Evolutionary conservation across 2,329 filamentous ascomycete species (phyloP), one percentile per base, ranked within the genome.

Genomic region (Colletotrichum sp.): DNA sequence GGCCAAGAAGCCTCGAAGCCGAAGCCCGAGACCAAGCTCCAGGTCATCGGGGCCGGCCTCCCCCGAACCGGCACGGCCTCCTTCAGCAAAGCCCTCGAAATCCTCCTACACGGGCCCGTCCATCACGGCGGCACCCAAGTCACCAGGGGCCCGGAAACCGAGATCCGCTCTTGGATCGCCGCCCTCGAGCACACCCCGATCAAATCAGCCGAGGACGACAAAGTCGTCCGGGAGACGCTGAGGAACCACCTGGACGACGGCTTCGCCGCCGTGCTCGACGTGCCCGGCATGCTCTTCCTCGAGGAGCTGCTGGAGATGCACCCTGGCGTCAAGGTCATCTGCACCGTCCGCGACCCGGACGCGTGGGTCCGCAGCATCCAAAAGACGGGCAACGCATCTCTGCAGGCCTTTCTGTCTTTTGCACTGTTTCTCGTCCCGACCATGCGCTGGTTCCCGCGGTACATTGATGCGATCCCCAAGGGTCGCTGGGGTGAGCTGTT

Each of bases 41-140:
- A 74, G 39, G 78, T 82, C 70, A 80, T 82, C 69, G 79, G 81
- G 32, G 80, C 80, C 52, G 81, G 81, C 34, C 71, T 81, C 21
- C 73, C 79, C 6, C 78, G 78, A 12, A 81, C 80, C 15, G 81
- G 79, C 55, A 81, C 79, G 21, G 75, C 77, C 28, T 81, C 80
- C 2, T 76, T 82, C 73, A 76, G 76, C 63, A 67, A 55, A 10
- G 80, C 80, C 1, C 77, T 81, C 30, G 72, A 78, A n/a, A 81
- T 79, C 39, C 76, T 81, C 26, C 78, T 81, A n/a, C 59, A 78
- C 49, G 79, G 75, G 2, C 79, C 80, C 6, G 78, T 80, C 21
- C 77, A 79, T 60, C 79, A 81, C 57, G 77, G 79, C 39, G 79
- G 79, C 15, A 81, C 80, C 4, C 78, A 80, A 55, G 24, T 78